Percentiles rank a stretch among this genome's conserved stretches.
phyloP scores from a whole-genome alignment of 768 basidiomycete genomes.

The Leccinum longicurvipes region DNA sequence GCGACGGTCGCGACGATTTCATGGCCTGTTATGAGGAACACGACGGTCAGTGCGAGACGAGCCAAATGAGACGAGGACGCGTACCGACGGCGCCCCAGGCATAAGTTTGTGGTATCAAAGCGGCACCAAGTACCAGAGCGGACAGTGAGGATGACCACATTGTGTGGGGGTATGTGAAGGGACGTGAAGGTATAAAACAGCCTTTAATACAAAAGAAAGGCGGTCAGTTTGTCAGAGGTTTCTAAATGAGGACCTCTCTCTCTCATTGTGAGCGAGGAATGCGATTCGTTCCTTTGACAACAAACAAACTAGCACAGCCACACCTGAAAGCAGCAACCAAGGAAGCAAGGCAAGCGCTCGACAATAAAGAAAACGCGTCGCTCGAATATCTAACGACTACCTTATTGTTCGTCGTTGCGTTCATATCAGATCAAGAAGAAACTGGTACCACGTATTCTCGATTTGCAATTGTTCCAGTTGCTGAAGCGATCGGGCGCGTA shows the following conservation, averaged over 20 bases:
- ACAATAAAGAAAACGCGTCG: too few relatives aligned
- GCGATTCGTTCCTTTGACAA: too few relatives aligned
- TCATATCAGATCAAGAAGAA: too few relatives aligned
- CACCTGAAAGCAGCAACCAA: too few relatives aligned
- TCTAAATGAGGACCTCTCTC: constrained; percentile 9
- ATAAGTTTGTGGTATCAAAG: constrained; percentile 23
- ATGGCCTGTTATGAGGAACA: constrained; percentile 53
- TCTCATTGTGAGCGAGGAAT: background rate
- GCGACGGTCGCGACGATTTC: constrained; percentile 94
- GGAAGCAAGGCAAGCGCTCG: too few relatives aligned
- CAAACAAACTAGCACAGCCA: too few relatives aligned
- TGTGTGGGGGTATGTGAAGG: constrained; percentile 13
- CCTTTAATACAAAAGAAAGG: background rate
- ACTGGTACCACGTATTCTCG: too few relatives aligned
- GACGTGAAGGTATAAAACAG: constrained; percentile 2
- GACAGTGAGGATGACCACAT: constrained; percentile 18
- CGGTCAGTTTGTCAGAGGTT: constrained; percentile 2
- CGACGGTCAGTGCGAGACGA: background rate
- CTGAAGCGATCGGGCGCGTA: too few relatives aligned
- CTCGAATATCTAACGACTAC: too few relatives aligned
- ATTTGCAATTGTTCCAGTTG: too few relatives aligned
- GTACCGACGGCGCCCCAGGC: constrained; percentile 43
- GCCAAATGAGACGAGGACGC: background rate
- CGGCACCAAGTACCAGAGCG: constrained; percentile 13
- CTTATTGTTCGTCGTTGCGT: too few relatives aligned